A percentile compares a stretch with the other conserved stretches of the same genome.
phyloP scores from a whole-genome alignment of 2,329 filamentous ascomycete species.

The Pyricularia sp. region DNA sequence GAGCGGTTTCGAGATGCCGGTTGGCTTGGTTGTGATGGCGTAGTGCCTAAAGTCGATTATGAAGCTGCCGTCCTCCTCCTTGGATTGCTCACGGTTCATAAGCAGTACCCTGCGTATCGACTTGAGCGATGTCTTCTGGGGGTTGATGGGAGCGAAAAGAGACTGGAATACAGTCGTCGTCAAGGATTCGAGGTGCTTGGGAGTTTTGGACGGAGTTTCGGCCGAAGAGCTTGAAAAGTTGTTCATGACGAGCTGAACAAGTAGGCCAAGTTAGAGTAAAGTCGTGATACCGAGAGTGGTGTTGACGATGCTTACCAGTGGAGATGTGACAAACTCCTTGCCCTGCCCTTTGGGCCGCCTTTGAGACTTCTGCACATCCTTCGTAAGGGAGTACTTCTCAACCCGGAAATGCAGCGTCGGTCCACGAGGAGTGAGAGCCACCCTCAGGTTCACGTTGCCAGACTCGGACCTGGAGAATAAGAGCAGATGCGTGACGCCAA shows the following conservation, averaged over 20 bases:
- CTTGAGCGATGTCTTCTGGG: slow-evolving; percentile 77
- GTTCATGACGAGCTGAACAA: slow-evolving; percentile 80
- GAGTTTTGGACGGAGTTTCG: slow-evolving; percentile 59
- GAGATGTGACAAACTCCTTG: slow-evolving; percentile 78
- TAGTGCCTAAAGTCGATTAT: slow-evolving; percentile 87
- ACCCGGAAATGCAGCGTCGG: slow-evolving; percentile 92
- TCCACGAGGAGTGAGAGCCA: slow-evolving; percentile 80
- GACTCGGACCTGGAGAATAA: slow-evolving; percentile 84
- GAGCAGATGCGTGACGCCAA: slow-evolving; percentile 86
- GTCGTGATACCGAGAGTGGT: background rate
- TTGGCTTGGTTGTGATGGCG: slow-evolving; percentile 81
- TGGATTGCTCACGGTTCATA: slow-evolving; percentile 66
- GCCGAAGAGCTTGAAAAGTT: slow-evolving; percentile 68
- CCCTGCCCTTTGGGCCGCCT: slow-evolving; percentile 74
- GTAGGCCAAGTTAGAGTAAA: background rate
- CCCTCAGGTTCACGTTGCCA: slow-evolving; percentile 85
- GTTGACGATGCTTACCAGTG: slow-evolving; percentile 47
- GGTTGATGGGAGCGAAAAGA: slow-evolving; percentile 91
- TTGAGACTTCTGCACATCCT: slow-evolving; percentile 77
- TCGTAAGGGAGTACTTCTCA: slow-evolving; percentile 88
- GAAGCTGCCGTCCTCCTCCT: slow-evolving; percentile 58
- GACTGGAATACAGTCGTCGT: slow-evolving; percentile 93
- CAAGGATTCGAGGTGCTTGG: slow-evolving; percentile 87
- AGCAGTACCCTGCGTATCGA: slow-evolving; percentile 90
- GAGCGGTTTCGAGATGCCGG: slow-evolving; percentile 76